A percentile compares a stretch with the other conserved stretches of the same genome.
Conservation (phyloP, 1,284 basidiomycete species). For the Ustilago curta region DNA sequence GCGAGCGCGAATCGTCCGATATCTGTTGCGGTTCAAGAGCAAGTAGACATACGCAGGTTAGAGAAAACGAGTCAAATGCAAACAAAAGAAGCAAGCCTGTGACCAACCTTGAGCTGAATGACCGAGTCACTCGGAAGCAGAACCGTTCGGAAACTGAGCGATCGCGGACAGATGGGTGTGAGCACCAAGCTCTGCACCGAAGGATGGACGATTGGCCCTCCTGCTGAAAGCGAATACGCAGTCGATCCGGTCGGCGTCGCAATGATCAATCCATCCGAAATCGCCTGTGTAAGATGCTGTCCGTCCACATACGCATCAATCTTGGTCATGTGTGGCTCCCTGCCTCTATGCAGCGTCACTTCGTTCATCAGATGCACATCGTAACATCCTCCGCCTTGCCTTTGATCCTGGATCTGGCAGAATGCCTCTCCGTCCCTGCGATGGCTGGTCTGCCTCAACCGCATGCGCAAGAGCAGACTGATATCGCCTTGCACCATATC, state of each 20-base stretch:
- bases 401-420: conserved; percentile 34
- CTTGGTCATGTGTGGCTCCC: conserved; percentile 89
- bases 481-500: conserved; percentile 58
- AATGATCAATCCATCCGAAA: conserved; percentile 93
- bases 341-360: conserved; percentile 89
- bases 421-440: conserved; percentile 41
- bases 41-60: not conserved
- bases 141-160: conserved; percentile 89
- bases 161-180: conserved; percentile 94
- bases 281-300: conserved; percentile 92
- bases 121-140: conserved; percentile 86
- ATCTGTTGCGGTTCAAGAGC: conserved; percentile 74
- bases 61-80: not conserved
- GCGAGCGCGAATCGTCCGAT: conserved; percentile 83
- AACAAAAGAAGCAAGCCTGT: too few relatives aligned
- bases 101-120: conserved; percentile 82
- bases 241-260: conserved; percentile 97
- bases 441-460: conserved; percentile 55
- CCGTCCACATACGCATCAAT: conserved; percentile 96
- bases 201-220: conserved; percentile 95
- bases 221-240: conserved; percentile 93
- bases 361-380: conserved; percentile 99
- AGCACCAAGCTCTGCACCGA: conserved; percentile 88
- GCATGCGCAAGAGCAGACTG: conserved; percentile 61
- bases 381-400: conserved; percentile 39